Percentiles rank a stretch among this genome's conserved stretches.
These are phyloP conservation scores for Taiozyma onychis DNA, from an alignment of 1,139 yeast genomes.

Conservation along the genomic window DNA sequence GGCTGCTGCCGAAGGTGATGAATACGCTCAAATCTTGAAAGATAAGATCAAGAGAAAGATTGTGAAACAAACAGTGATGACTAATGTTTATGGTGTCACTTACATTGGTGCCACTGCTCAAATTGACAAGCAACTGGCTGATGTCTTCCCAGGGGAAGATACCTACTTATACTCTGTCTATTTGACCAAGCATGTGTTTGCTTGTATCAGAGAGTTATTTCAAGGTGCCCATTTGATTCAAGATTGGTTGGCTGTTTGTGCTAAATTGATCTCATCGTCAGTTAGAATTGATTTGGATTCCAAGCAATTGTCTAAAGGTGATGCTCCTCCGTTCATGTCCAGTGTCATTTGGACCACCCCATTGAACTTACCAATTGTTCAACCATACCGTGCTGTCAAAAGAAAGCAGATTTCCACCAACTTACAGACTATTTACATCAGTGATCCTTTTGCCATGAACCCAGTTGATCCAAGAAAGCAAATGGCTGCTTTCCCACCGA, in stretches of 20 bases:
- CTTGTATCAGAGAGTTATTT: slow-evolving; percentile 79
- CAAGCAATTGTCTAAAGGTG: slow-evolving; percentile 27
- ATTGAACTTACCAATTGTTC: slow-evolving; percentile 88
- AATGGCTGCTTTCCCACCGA: slow-evolving; percentile 92
- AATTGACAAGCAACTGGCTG: slow-evolving; percentile 60
- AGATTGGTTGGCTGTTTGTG: slow-evolving; percentile 91
- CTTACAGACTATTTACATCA: slow-evolving; percentile 74
- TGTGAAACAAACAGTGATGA: slow-evolving; percentile 97
- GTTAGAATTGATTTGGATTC: slow-evolving; percentile 55
- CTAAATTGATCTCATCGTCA: slow-evolving; percentile 74
- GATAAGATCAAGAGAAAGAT: slow-evolving; percentile 78
- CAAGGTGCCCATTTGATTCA: slow-evolving; percentile 93
- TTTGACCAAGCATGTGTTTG: slow-evolving; percentile 73
- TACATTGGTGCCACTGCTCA: slow-evolving; percentile 90
- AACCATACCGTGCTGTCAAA: slow-evolving; percentile 77
- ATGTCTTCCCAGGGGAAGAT: slow-evolving; percentile 35
- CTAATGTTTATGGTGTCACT: slow-evolving; percentile 97
- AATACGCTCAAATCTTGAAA: slow-evolving; percentile 31
- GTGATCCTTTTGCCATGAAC: slow-evolving; percentile 77
- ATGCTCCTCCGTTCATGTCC: slow-evolving; percentile 62
- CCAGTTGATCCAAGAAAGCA: slow-evolving; percentile 89
- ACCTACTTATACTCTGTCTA: slow-evolving; percentile 48
- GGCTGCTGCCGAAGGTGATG: slow-evolving; percentile 54
- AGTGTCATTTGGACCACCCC: slow-evolving; percentile 98
- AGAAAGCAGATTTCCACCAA: slow-evolving; percentile 67